Base-by-base conservation (phyloP, 169 alveolate species). In the Eimeria brunetti region DNA sequence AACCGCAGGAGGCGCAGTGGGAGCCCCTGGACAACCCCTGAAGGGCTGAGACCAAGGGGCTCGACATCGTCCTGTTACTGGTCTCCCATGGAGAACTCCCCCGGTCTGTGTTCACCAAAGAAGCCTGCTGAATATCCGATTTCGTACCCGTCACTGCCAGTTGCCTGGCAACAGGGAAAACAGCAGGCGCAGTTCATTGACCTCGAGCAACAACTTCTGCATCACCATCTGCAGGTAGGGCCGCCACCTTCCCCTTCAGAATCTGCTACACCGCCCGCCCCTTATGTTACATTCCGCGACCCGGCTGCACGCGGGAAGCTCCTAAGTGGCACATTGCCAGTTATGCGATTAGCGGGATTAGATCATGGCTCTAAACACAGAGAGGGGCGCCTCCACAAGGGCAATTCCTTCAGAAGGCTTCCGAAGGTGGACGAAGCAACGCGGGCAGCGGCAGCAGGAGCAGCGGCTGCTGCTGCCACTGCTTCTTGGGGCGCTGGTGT, bases 381-480 rank as follows among this genome's bases (percentile, higher is more conserved):
- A 46, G 41, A 44, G 46, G 53, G 51, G 11, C 64, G 64, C 41
- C 33, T 27, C 7, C 51, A 51, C 83, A 86, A 83, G n/a, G 49
- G 44, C 44, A 56, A 24, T 20, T 9, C 67, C n/a, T 86, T 60
- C 27, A 62, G 81, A 86, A 20, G 36, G 64, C 12, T 24, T 41
- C 11, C 81, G 8, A 30, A 62, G 36, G 80, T 46, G 14, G 64
- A 58, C 27, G 92, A 49, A 62, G 83, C 83, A 62, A 86, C 78
- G n/a, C 58, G 80, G 5, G 92, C 80, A 60, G 92, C 92, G 22
- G 92, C 62, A 49, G 92, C 92, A 22, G 92, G 92, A 22, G 92
- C 92, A 60, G 64, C 83, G 2, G 92, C 92, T 22, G 92, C 92
- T 62, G 92, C 92, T 86, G 92, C 92, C 24, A 86, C 92, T 30